Conservation (phyloP, 768 basidiomycete genomes). For the Amanita polypyramis region DNA sequence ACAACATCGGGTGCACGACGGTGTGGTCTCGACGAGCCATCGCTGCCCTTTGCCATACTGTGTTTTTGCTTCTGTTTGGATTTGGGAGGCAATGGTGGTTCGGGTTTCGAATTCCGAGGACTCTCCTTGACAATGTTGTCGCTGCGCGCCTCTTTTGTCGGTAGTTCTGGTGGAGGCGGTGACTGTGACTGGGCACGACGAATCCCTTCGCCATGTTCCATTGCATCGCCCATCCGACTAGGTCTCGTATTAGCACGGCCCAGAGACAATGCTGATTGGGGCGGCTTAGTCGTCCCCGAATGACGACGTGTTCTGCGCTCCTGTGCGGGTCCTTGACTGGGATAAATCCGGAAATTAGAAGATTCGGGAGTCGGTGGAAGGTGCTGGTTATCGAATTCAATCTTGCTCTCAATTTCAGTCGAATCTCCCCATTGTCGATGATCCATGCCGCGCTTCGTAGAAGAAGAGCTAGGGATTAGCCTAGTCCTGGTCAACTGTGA, state of each 20-base stretch:
- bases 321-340: neutral
- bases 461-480: neutral
- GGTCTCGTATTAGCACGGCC: neutral
- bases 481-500: neutral
- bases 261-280: neutral
- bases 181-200: neutral
- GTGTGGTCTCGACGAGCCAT: neutral
- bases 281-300: neutral
- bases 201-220: neutral
- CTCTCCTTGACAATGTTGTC: neutral
- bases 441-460: neutral
- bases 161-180: neutral
- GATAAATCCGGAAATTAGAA: neutral
- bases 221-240: neutral
- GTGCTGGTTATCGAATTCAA: neutral
- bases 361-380: neutral
- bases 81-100: neutral
- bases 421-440: neutral
- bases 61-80: neutral
- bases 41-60: neutral
- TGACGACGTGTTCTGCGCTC: slow-evolving; percentile 1
- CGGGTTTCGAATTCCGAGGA: neutral
- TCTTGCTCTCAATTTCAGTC: too few relatives aligned
- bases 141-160: neutral
- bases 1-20: neutral